Percentiles rank a stretch among this genome's conserved stretches.
Conservation (phyloP, 495 filamentous ascomycete genomes). For the Bryoglossum gracile region DNA sequence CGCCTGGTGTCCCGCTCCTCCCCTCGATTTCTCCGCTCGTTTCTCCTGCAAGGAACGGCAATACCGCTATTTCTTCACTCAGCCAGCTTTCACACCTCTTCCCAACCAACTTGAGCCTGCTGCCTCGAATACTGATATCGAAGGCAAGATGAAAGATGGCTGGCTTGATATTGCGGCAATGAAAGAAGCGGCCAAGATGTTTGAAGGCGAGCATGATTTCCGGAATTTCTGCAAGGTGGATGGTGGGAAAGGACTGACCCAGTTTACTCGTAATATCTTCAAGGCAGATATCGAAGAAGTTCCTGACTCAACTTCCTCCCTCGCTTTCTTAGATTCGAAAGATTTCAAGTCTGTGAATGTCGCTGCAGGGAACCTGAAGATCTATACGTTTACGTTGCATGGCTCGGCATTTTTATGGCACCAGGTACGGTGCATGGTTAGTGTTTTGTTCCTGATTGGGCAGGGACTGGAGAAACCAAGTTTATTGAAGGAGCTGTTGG, state of each 20-base stretch:
- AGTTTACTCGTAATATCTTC: constrained; percentile 70
- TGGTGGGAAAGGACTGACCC: constrained; percentile 72
- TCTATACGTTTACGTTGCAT: constrained; percentile 79
- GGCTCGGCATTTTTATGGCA: constrained; percentile 98
- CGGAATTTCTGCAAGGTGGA: constrained; percentile 95
- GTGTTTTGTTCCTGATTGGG: constrained; percentile 81
- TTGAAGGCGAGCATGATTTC: constrained; percentile 85
- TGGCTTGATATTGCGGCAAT: constrained; percentile 79
- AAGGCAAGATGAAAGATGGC: constrained; percentile 29
- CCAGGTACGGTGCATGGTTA: constrained; percentile 88
- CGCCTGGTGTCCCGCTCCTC: constrained; percentile 85
- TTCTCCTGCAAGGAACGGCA: constrained; percentile 84
- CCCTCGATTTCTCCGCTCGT: constrained; percentile 77
- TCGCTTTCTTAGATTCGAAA: constrained; percentile 31
- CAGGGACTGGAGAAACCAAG: constrained; percentile 76
- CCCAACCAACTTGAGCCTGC: constrained; percentile 28
- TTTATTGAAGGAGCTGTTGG: constrained; percentile 63
- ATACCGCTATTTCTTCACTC: constrained; percentile 96
- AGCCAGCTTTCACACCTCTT: constrained; percentile 69
- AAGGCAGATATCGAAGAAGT: constrained; percentile 68
- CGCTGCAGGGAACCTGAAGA: constrained; percentile 38
- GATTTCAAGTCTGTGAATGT: constrained; percentile 21
- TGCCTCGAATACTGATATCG: not conserved
- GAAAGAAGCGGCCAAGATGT: constrained; percentile 68
- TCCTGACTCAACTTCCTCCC: constrained; percentile 28